Conservation (phyloP, 306 rosid species). For the Cicer chorassanicum region DNA sequence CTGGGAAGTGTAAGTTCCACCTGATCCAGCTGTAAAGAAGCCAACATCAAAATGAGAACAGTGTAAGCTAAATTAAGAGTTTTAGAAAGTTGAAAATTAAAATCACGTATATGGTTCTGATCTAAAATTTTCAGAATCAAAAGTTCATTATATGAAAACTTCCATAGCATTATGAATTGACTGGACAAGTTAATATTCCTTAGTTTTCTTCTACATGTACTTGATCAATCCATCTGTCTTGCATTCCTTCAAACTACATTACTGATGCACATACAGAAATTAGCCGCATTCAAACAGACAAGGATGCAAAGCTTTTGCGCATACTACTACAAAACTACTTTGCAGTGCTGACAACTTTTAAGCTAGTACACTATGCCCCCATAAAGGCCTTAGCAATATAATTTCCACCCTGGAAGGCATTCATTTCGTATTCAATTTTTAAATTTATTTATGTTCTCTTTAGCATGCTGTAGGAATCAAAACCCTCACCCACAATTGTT, state of each 20-base stretch:
- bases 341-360: not conserved
- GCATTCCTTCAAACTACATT: constrained; percentile 32
- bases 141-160: constrained; percentile 31
- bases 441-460: constrained; percentile 13
- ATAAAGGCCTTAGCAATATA: constrained; percentile 27
- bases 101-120: constrained; percentile 25
- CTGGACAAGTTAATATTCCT: constrained; percentile 25
- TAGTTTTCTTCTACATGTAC: constrained; percentile 37
- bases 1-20: constrained; percentile 65
- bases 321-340: constrained; percentile 22
- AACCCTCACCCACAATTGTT: constrained; percentile 5
- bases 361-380: constrained; percentile 21
- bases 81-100: constrained; percentile 35
- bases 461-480: constrained; percentile 22
- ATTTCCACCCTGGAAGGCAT: constrained; percentile 3
- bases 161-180: constrained; percentile 34
- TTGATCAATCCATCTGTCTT: not conserved
- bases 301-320: constrained; percentile 16
- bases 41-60: constrained; percentile 40
- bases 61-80: constrained; percentile 32
- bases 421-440: constrained; percentile 24
- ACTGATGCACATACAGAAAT: constrained; percentile 6
- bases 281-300: constrained; percentile 28
- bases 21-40: constrained; percentile 62
- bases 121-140: constrained; percentile 25